Evolutionary conservation across 2,329 filamentous ascomycete species (phyloP), one percentile per base, ranked within the genome.

Genomic region (Microdochium bolleyi): DNA sequence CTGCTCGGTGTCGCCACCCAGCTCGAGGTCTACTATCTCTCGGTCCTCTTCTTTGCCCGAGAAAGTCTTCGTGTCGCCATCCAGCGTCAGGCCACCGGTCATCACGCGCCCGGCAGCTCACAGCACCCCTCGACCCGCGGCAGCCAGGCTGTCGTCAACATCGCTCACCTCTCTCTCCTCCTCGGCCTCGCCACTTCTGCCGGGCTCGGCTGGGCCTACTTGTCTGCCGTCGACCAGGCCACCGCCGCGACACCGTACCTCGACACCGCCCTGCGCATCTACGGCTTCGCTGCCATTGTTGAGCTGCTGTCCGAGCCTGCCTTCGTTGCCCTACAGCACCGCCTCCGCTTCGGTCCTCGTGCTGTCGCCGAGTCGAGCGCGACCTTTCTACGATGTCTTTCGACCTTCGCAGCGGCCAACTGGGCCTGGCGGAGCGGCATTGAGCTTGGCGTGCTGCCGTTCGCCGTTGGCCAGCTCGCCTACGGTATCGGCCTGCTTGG

Each of bases 11-110:
- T 95, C 4, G 87, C 92, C 2, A 87, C 92, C 0, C 94, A 96
- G 67, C 79, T 99, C 2, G 94, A 99, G 62, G 83, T 97, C 1
- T 96, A 92, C 68, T 92, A 92, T 55, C 87, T 95, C 48, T 90
- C 91, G 0, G 85, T 95, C n/a, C 78, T 99, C 1, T 96, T 95
- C 69, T 97, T 99, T 64, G 88, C 94, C 0, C 82, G 94, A 38
- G 94, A 99, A 70, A 92, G 88, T 62, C 73, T 97, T 49, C 86
- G 94, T 16, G 87, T 96, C n/a, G 91, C 92, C 24, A 82, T 96
- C 34, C 92, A 97, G 70, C 80, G 94, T 51, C 88, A 92, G 60
- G 72, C 74, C 51, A 57, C 57, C 52, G 56, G 52, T 22, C 54
- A 50, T 37, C 66, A 57, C 34, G 34, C 60, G 58, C 49, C 56